Evolutionary conservation across 2,329 filamentous ascomycete genomes (phyloP), one percentile per base, ranked within the genome.

Genomic region (Podosphaera fusca): DNA sequence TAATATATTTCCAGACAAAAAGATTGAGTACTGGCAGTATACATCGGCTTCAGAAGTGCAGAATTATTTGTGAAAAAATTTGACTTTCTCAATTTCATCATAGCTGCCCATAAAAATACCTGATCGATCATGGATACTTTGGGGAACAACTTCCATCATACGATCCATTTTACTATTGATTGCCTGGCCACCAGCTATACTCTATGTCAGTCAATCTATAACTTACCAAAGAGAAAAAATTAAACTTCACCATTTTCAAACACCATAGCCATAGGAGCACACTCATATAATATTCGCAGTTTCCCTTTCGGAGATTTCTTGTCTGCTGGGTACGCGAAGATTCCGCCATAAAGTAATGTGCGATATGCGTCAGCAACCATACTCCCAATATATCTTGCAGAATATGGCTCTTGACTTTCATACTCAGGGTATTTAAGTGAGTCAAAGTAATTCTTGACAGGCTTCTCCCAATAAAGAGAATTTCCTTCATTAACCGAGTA

Each of bases 401-500:
- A 94, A 74, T 98, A 96, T 45, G 92, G 92, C 75, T 95, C 95
- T 62, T 81, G 83, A 59, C 77, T 74, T 58, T 78, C 73, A 57
- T 71, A 73, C 63, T 79, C 75, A 4, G 88, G 85, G 68, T 78
- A 79, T 75, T 98, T 98, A 67, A 98, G 76, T 57, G 81, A 84
- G 69, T 92, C 78, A 72, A 95, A 88, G 76, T 95, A 98, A 64
- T 81, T 75, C 72, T 87, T 87, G 66, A 88, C 87, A 62, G 81
- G 78, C 52, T 94, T 85, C 61, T 89, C 82, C 92, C 92, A 98
- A 79, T 95, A 96, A 62, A 92, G 74, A 63, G 85, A 90, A 78
- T 98, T 98, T 63, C 92, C 92, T 77, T 98, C 92, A 74, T 98
- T 98, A 73, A 94, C 88, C 34, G 87, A 94, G 80, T 98, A 98